Conservation (phyloP, 2,329 filamentous ascomycete genomes). For the Talaromyces rugulosus region DNA sequence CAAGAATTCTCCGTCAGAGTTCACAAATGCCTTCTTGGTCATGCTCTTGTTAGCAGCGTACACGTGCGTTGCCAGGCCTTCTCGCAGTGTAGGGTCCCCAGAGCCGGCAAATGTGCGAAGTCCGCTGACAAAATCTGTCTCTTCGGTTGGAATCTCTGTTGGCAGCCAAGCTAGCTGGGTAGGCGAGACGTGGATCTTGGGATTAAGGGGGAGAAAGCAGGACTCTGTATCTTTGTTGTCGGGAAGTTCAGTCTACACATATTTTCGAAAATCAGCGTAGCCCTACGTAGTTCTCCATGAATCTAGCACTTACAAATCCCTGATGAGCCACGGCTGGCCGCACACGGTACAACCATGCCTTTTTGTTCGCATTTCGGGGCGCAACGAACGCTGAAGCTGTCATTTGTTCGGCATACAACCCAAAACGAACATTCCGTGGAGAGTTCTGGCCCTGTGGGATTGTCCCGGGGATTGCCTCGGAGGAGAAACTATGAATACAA, state of each 20-base stretch:
- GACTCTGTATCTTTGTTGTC: constrained; percentile 31
- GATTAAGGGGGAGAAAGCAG: constrained; percentile 39
- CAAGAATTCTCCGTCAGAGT: constrained; percentile 62
- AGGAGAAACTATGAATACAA: constrained; percentile 24
- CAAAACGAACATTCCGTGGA: constrained; percentile 34
- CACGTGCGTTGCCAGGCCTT: constrained; percentile 53
- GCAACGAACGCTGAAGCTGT: constrained; percentile 59
- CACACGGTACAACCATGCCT: constrained; percentile 57
- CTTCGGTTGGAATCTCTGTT: constrained; percentile 50
- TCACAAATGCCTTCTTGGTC: constrained; percentile 55
- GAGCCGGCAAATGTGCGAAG: constrained; percentile 53
- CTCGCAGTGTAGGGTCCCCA: constrained; percentile 54
- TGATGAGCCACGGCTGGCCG: constrained; percentile 54
- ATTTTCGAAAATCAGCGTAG: constrained; percentile 4
- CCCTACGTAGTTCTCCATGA: neutral
- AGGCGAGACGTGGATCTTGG: constrained; percentile 52
- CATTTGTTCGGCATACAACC: constrained; percentile 41
- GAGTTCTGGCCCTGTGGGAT: constrained; percentile 36
- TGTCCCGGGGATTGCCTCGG: constrained; percentile 36
- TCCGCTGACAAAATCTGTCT: constrained; percentile 54
- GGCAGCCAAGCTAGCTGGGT: constrained; percentile 57
- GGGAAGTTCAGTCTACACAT: constrained; percentile 44
- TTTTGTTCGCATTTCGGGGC: constrained; percentile 53
- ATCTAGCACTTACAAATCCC: constrained; percentile 39
- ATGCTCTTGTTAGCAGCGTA: constrained; percentile 55